A percentile compares a stretch with the other conserved stretches of the same genome.
These are phyloP conservation scores for Hypoxylon sp. DNA, from an alignment of 2,329 filamentous ascomycete species.

Conservation along the genomic window DNA sequence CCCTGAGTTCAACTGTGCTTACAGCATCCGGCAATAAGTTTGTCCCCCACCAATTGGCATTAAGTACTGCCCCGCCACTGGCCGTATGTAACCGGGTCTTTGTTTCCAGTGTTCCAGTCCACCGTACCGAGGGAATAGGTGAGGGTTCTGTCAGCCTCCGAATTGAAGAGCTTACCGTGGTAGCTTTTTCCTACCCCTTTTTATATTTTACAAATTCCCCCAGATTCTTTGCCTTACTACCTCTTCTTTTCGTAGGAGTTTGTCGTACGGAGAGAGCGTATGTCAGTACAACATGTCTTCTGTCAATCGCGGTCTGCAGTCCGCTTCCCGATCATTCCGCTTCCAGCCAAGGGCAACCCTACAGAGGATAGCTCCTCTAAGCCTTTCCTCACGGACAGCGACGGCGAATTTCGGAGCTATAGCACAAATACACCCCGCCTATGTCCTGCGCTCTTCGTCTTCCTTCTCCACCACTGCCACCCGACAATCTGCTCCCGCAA, in stretches of 20 bases:
- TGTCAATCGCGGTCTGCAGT: conserved; percentile 65
- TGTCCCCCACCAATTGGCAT: conserved; percentile 4
- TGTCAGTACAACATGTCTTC: conserved; percentile 60
- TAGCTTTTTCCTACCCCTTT: not conserved
- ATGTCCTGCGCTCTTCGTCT: conserved; percentile 52
- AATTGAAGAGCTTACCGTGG: conserved; percentile 5
- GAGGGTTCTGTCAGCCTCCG: conserved; percentile 6
- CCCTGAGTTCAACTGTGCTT: not conserved
- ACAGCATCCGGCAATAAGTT: not conserved
- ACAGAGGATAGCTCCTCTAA: conserved; percentile 53
- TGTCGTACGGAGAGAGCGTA: conserved; percentile 3
- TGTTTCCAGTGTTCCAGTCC: conserved; percentile 13
- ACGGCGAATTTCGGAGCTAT: conserved; percentile 45
- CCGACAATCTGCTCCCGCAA: conserved; percentile 62
- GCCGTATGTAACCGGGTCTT: conserved; percentile 31
- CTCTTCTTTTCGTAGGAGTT: not conserved
- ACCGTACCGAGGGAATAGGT: conserved; percentile 32
- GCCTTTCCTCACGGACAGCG: conserved; percentile 50
- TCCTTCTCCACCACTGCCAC: conserved; percentile 64
- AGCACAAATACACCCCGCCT: conserved; percentile 50
- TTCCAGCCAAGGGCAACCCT: conserved; percentile 54
- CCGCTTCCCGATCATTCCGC: conserved; percentile 62
- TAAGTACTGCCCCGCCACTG: conserved; percentile 33
- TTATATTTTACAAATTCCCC: conserved; percentile 1
- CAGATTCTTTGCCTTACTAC: not conserved